Percentiles rank a stretch among this genome's conserved stretches.
These are phyloP conservation scores for Syzygium grande DNA, from an alignment of 345 rosid genomes.

Conservation along the genomic window DNA sequence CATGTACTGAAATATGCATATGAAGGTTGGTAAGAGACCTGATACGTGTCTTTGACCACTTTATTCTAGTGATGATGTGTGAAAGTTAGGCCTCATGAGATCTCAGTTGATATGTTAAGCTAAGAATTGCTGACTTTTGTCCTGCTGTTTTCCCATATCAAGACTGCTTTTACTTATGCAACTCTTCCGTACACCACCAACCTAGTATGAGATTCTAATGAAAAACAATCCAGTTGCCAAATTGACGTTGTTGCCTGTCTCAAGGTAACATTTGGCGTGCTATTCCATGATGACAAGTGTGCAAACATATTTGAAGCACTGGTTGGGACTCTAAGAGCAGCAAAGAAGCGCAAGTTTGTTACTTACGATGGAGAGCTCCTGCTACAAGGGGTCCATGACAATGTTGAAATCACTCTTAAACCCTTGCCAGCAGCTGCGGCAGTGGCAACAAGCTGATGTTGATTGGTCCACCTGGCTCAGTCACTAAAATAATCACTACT, in stretches of 20 bases:
- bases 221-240: neutral
- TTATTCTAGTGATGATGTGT: neutral
- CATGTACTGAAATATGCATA: neutral
- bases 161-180: neutral
- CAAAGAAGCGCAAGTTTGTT: slow-evolving; percentile 74
- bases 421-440: slow-evolving; percentile 26
- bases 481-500: neutral
- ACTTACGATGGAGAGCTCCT: slow-evolving; percentile 71
- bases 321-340: slow-evolving; percentile 91
- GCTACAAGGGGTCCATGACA: slow-evolving; percentile 94
- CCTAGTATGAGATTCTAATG: neutral
- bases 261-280: slow-evolving; percentile 85
- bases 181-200: neutral
- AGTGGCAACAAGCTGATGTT: neutral
- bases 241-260: neutral
- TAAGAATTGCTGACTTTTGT: neutral
- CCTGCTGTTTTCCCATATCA: neutral
- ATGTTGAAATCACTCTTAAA: slow-evolving; percentile 70
- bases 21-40: neutral
- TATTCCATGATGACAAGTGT: slow-evolving; percentile 80
- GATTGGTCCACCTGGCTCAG: neutral
- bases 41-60: neutral
- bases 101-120: neutral
- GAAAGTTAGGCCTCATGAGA: neutral
- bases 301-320: slow-evolving; percentile 95